Conservation (phyloP, 2,329 filamentous ascomycete genomes). For the Stagonosporopsis rhizophila region DNA sequence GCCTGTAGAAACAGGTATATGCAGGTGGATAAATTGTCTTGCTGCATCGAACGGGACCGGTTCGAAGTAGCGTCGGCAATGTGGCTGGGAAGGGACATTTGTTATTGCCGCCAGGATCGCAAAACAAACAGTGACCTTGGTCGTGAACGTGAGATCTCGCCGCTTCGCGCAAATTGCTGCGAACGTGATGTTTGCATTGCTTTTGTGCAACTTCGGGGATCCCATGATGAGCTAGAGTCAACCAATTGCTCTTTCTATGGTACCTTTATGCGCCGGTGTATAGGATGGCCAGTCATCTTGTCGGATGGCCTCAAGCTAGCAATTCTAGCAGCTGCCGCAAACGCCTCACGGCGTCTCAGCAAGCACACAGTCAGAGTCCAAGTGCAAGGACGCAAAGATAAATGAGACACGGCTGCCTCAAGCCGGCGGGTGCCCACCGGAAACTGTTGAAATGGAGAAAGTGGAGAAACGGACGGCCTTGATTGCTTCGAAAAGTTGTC, state of each 20-base stretch:
- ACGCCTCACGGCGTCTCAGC: conserved; percentile 5
- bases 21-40: conserved; percentile 11
- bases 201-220: conserved; percentile 4
- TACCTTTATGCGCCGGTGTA: conserved; percentile 17
- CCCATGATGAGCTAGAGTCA: conserved; percentile 7
- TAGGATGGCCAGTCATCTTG: conserved; percentile 4
- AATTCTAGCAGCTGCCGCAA: conserved; percentile 9
- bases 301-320: conserved; percentile 10
- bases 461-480: conserved; percentile 15
- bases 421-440: conserved; percentile 3
- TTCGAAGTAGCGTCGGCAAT: conserved; percentile 14
- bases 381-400: conserved; percentile 4
- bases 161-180: conserved; percentile 12
- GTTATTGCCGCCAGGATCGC: conserved; percentile 21
- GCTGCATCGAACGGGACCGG: conserved; percentile 10
- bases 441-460: conserved; percentile 16
- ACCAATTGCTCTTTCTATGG: conserved; percentile 1
- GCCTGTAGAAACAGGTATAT: conserved; percentile 19
- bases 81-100: conserved; percentile 17
- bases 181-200: conserved; percentile 3
- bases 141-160: conserved; percentile 2
- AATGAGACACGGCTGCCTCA: conserved; percentile 5
- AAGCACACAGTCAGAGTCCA: background rate
- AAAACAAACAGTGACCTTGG: conserved; percentile 20
- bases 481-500: background rate